Evolutionary conservation across 1,139 yeast genomes (phyloP), one percentile per base, ranked within the genome.

Genomic region (Eremothecium sinecaudum): DNA sequence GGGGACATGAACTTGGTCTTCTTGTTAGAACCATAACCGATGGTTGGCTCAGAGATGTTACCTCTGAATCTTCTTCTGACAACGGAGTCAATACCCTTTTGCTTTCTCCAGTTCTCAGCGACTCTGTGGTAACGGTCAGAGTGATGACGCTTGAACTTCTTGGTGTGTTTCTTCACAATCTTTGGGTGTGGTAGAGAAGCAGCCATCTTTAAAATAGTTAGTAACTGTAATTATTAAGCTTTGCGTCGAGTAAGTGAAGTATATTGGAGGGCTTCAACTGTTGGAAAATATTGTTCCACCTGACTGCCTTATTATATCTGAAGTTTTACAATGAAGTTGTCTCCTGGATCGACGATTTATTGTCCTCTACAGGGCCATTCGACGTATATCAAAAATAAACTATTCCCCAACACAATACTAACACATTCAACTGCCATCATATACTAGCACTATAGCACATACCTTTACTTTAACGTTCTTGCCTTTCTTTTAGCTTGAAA

Each of bases 61-160:
- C 98, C 98, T 80, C 97, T 84, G 94, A 90, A 92, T 77, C 97
- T 84, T 79, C 97, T 87, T 79, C 97, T 87, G 68, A 87, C 96
- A 74, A 87, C 79, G 61, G 96, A 87, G 78, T 92, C 99, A 66
- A 92, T 92, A 90, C 99, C 99, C 84, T 87, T 90, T 75, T 92
- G 98, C 76, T 90, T 90, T 84, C 99, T 90, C 98, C 98, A 92
- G 79, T 79, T 80, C 73, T 84, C 96, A 62, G 86, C 73, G 58
- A 90, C 96, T 73, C 98, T 87, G 78, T 78, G 78, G 75, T 84
- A 90, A 73, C 96, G 86, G 82, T 92, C 99, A 69, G 96, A 86
- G 78, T 92, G 98, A 71, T 90, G 97, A 77, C 99, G 86, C 90
- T 86, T 90, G 84, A 92, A 92, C 79, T 81, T 81, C 78, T 82